Conservation (phyloP, 2,329 filamentous ascomycete species). For the Alternaria conjuncta region DNA sequence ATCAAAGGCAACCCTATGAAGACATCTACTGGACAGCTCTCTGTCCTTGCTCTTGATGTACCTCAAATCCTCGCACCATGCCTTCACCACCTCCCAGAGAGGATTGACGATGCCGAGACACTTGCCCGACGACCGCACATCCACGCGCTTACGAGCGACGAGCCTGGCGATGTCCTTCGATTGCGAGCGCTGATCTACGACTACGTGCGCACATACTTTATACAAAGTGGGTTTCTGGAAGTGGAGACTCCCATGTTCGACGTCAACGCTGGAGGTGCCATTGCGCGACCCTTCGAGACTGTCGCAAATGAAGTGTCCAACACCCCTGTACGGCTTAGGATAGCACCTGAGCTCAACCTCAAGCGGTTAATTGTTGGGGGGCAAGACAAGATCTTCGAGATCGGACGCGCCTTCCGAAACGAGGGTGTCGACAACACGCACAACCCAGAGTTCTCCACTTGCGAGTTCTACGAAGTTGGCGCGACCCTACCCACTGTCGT, state of each 20-base stretch:
- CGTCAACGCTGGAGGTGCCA: conserved; percentile 82
- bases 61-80: conserved; percentile 78
- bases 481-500: conserved; percentile 79
- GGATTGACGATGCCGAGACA: conserved; percentile 72
- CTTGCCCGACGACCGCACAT: conserved; percentile 81
- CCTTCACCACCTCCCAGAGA: conserved; percentile 77
- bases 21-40: conserved; percentile 76
- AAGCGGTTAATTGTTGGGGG: conserved; percentile 91
- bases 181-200: conserved; percentile 77
- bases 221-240: conserved; percentile 76
- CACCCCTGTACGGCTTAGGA: conserved; percentile 76
- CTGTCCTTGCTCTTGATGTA: conserved; percentile 70
- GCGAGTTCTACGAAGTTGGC: conserved; percentile 94
- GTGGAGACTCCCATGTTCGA: conserved; percentile 91
- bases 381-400: conserved; percentile 88
- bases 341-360: conserved; percentile 94
- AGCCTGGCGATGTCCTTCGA: conserved; percentile 71
- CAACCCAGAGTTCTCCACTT: conserved; percentile 97
- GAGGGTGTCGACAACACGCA: conserved; percentile 77
- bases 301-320: conserved; percentile 76
- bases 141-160: conserved; percentile 79
- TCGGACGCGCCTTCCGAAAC: conserved; percentile 90
- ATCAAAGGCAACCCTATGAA: conserved; percentile 73
- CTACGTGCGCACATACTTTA: conserved; percentile 75
- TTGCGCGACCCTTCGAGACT: conserved; percentile 85